Evolutionary conservation across 495 filamentous ascomycete species (phyloP).

Genomic region (Aspergillus egyptiacus): DNA sequence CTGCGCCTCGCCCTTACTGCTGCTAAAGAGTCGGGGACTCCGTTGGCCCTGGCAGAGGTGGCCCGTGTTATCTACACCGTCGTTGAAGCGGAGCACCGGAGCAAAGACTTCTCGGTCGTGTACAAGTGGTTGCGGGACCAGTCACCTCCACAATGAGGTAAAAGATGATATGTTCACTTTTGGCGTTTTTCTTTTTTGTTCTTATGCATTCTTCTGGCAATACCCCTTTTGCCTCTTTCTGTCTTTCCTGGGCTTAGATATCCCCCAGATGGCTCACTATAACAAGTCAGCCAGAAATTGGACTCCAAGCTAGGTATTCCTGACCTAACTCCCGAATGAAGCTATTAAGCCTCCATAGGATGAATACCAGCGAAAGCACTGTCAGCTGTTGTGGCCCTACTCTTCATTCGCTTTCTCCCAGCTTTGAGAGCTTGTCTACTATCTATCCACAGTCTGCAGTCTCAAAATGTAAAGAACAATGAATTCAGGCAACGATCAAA

Average conservation of each 20-base stretch:
- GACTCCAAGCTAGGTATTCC: too few relatives aligned
- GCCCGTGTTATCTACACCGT: slow-evolving; percentile 64
- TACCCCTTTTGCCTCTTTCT: background rate
- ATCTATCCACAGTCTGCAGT: too few relatives aligned
- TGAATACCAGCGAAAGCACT: too few relatives aligned
- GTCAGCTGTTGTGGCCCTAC: too few relatives aligned
- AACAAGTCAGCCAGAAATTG: too few relatives aligned
- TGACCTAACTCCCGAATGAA: too few relatives aligned
- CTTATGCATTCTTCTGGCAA: too few relatives aligned
- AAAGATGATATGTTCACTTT: background rate
- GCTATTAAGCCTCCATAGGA: too few relatives aligned
- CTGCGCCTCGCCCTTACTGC: slow-evolving; percentile 66
- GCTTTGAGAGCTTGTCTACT: too few relatives aligned
- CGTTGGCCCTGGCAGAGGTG: slow-evolving; percentile 57
- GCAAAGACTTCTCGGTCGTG: slow-evolving; percentile 80
- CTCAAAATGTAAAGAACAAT: too few relatives aligned
- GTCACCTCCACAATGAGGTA: slow-evolving; percentile 24
- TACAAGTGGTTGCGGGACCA: slow-evolving; percentile 61
- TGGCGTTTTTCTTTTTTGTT: background rate
- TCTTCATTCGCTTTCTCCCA: too few relatives aligned
- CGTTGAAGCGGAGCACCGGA: slow-evolving; percentile 53
- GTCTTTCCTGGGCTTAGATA: background rate
- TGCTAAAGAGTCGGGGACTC: slow-evolving; percentile 60
- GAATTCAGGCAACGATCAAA: too few relatives aligned
- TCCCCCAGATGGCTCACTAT: background rate